Base-by-base conservation (phyloP, 768 basidiomycete species). In the Trametes sanguinea region DNA sequence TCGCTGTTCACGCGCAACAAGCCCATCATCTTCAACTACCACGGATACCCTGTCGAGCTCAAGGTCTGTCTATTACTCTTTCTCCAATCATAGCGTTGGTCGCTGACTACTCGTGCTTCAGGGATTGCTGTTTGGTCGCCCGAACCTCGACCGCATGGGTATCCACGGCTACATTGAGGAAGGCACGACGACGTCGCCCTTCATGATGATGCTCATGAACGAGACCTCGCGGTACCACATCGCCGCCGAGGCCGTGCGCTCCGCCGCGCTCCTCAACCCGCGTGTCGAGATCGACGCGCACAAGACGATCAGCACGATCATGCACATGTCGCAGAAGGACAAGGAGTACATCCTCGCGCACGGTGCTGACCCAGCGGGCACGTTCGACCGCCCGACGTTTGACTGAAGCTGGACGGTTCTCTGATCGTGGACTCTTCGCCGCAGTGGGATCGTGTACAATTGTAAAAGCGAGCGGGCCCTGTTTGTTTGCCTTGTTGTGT, bases 171-270 rank as follows among this genome's bases (percentile, higher is more conserved):
- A 88, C 68, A 76, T 75, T 39, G 89, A 90, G 71, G 88, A 90
- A 74, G 87, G 90, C 13, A 90, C 88, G 1, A 92, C 91, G 16
- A 93, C 91, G 27, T 87, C 88, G 9, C 89, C 89, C n/a, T 91
- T 90, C 63, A 88, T 89, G 85, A 90, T 90, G 89, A 86, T 90
- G 88, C 72, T 90, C 16, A 80, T 81, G 71, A 90, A 90, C 72
- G 75, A 77, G 54, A 87, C 86, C 0, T 88, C 87, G 33, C 80
- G 89, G 40, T 90, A 84, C 71, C 76, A 87, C 56, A 80, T 90
- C 42, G 89, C 88, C 35, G 75, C 81, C 4, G 79, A 78, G 11
- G 89, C 88, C 7, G 77, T 90, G 39, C 80, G 81, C 13, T 82
- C 81, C 37, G 86, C 80, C 9, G 82, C 85, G 6, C 63, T 66